Evolutionary conservation across 148 eudicot genomes (phyloP).

Genomic region (Heliosperma pusillum): DNA sequence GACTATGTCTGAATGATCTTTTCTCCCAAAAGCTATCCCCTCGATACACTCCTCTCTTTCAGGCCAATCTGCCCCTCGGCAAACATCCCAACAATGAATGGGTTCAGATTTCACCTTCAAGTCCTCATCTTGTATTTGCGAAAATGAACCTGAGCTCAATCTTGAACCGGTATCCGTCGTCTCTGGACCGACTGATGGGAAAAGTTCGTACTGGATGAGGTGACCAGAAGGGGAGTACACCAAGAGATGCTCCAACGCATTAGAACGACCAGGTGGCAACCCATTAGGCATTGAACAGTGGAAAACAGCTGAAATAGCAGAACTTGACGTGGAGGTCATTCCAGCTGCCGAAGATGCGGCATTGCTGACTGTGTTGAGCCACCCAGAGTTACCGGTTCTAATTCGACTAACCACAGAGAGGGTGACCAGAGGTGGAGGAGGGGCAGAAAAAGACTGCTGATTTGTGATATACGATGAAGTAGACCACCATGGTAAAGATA

Average conservation of each 20-base stretch:
- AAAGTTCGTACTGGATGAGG: conserved; percentile 78
- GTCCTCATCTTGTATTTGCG: conserved; percentile 68
- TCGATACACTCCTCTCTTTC: conserved; percentile 73
- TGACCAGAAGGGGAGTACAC: conserved; percentile 89
- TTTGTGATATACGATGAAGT: conserved; percentile 51
- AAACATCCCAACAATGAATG: conserved; percentile 96
- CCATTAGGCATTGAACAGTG: conserved; percentile 50
- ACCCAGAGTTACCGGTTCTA: conserved; percentile 75
- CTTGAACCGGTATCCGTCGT: conserved; percentile 47
- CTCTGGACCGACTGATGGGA: conserved; percentile 63
- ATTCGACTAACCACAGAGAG: conserved; percentile 81
- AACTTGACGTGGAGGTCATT: conserved; percentile 58
- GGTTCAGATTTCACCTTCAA: conserved; percentile 71
- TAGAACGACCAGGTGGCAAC: conserved; percentile 33
- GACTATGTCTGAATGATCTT: conserved; percentile 29
- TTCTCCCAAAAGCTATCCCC: conserved; percentile 44
- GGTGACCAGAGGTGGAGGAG: conserved; percentile 72
- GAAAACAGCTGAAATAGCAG: conserved; percentile 75
- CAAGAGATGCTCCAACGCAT: conserved; percentile 66
- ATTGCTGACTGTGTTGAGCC: conserved; percentile 89
- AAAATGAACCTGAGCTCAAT: conserved; percentile 41
- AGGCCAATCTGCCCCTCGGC: conserved; percentile 91
- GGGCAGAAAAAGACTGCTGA: conserved; percentile 41
- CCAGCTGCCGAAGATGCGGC: conserved; percentile 96
- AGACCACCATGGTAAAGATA: conserved; percentile 87